phyloP scores from a whole-genome alignment of 495 filamentous ascomycete genomes.

The Tuber umbilicatum region DNA sequence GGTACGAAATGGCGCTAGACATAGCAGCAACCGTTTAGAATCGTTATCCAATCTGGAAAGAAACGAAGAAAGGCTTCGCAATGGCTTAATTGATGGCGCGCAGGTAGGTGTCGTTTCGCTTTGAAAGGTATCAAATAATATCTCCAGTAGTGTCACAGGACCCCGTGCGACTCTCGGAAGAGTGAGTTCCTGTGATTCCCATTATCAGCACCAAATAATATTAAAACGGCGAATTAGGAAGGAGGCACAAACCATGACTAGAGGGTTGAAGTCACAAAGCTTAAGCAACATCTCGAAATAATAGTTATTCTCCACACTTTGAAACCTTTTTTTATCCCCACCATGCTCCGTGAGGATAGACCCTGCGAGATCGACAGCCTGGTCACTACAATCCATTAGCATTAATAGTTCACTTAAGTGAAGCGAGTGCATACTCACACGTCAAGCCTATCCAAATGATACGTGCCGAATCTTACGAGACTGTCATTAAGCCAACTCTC shows the following conservation, averaged over 20 bases:
- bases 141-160: not conserved
- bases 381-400: not conserved
- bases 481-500: slow-evolving; percentile 31
- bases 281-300: slow-evolving; percentile 21
- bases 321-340: slow-evolving; percentile 16
- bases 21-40: slow-evolving; percentile 22
- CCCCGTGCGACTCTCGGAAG: slow-evolving; percentile 13
- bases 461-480: slow-evolving; percentile 21
- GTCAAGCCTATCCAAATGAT: slow-evolving; percentile 19
- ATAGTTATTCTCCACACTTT: slow-evolving; percentile 11
- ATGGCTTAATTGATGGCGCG: slow-evolving; percentile 7
- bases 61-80: slow-evolving; percentile 12
- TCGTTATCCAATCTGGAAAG: slow-evolving; percentile 15
- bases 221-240: not conserved
- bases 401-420: not conserved
- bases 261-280: slow-evolving; percentile 22
- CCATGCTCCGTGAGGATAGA: slow-evolving; percentile 9
- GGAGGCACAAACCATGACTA: slow-evolving; percentile 22
- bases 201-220: not conserved
- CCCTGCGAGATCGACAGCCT: slow-evolving; percentile 14
- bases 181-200: slow-evolving; percentile 10
- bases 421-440: not conserved
- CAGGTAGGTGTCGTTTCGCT: slow-evolving; percentile 6
- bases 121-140: slow-evolving; percentile 25
- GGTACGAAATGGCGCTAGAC: slow-evolving; percentile 23